phyloP scores from a whole-genome alignment of 2,329 filamentous ascomycete genomes.

The Aspergillus unguis region DNA sequence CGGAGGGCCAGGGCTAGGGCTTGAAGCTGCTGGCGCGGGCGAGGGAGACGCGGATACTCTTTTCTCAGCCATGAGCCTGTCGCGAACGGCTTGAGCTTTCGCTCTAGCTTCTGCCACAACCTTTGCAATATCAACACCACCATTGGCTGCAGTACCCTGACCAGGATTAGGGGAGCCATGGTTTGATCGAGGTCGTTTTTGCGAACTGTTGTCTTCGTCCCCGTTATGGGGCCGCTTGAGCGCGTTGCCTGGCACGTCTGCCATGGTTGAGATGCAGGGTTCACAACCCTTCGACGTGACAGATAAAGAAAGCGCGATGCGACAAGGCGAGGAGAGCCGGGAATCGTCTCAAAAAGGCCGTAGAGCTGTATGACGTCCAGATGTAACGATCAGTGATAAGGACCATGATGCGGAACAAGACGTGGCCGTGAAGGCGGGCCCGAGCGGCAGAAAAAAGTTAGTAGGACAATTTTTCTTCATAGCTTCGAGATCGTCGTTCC shows the following conservation, averaged over 20 bases:
- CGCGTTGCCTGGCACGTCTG: conserved; percentile 41
- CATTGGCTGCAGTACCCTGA: conserved; percentile 31
- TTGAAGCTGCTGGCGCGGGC: conserved; percentile 26
- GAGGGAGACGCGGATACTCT: conserved; percentile 22
- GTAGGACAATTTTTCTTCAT: conserved; percentile 31
- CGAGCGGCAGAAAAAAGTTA: conserved; percentile 37
- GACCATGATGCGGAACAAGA: conserved; percentile 9
- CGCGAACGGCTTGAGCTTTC: conserved; percentile 49
- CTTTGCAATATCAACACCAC: conserved; percentile 46
- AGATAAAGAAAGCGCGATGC: conserved; percentile 1
- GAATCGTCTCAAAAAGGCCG: background rate
- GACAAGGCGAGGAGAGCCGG: background rate
- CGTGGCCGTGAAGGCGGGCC: conserved; percentile 29
- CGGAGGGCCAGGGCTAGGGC: conserved; percentile 38
- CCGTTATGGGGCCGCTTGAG: conserved; percentile 50
- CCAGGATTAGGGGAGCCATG: conserved; percentile 47
- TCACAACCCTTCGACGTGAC: conserved; percentile 14
- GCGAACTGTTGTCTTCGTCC: conserved; percentile 43
- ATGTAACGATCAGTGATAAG: background rate
- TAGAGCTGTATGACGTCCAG: background rate
- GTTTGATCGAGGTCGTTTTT: conserved; percentile 50
- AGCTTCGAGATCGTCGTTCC: conserved; percentile 28
- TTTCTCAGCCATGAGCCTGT: conserved; percentile 41
- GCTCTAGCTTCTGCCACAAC: conserved; percentile 48
- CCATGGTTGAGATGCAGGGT: conserved; percentile 31